Evolutionary conservation across 208 protist species (phyloP).

Genomic region (Angomonas deanei): DNA sequence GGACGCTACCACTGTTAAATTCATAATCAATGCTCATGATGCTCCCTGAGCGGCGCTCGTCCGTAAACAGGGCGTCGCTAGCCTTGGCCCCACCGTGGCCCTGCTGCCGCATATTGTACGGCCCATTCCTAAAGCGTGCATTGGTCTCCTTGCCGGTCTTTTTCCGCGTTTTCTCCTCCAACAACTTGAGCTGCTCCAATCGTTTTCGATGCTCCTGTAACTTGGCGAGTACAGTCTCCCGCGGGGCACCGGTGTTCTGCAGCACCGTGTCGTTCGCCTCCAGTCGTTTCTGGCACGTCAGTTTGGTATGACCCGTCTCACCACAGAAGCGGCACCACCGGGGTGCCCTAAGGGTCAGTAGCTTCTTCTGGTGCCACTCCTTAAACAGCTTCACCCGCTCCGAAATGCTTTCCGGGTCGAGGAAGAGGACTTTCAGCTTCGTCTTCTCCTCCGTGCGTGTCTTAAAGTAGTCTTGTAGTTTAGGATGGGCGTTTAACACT

Average conservation of each 20-base stretch:
- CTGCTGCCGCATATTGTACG: slow-evolving; percentile 4
- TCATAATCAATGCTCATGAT: slow-evolving; percentile 64
- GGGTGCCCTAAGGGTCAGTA: slow-evolving; percentile 34
- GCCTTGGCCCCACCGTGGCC: background rate
- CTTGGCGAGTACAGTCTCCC: slow-evolving; percentile 33
- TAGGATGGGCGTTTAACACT: slow-evolving; percentile 46
- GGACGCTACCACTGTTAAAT: slow-evolving; percentile 73
- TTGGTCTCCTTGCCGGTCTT: slow-evolving; percentile 7
- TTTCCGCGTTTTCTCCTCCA: slow-evolving; percentile 57
- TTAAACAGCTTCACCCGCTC: slow-evolving; percentile 23
- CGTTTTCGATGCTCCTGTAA: slow-evolving; percentile 59
- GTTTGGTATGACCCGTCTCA: slow-evolving; percentile 48
- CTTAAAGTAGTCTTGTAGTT: slow-evolving; percentile 27
- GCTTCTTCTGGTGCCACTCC: slow-evolving; percentile 27
- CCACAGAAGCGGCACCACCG: slow-evolving; percentile 77
- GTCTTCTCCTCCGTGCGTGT: slow-evolving; percentile 14
- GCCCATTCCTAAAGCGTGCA: background rate
- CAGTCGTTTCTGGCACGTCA: background rate
- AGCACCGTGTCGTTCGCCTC: background rate
- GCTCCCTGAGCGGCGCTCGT: slow-evolving; percentile 67
- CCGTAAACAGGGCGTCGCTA: slow-evolving; percentile 29
- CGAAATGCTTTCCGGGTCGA: slow-evolving; percentile 11
- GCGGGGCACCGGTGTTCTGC: background rate
- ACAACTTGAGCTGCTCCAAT: slow-evolving; percentile 56
- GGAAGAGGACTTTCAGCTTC: slow-evolving; percentile 16